These are phyloP conservation scores for Neurospora terricola DNA, from an alignment of 495 filamentous ascomycete species.

Conservation along the genomic window DNA sequence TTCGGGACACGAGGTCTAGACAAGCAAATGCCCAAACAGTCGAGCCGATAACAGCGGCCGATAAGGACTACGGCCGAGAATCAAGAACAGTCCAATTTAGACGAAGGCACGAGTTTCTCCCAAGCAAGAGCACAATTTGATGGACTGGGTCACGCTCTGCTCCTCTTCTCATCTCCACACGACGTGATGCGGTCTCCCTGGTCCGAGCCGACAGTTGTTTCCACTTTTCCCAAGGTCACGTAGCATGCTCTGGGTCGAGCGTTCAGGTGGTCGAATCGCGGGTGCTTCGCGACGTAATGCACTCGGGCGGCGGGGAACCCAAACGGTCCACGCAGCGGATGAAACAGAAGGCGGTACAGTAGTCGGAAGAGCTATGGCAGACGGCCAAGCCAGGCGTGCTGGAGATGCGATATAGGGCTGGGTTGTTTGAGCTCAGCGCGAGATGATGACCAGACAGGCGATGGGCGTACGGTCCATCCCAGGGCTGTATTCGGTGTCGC, in stretches of 20 bases:
- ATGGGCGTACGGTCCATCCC: not conserved
- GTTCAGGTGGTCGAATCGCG: not conserved
- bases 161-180: constrained; percentile 2
- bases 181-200: not conserved
- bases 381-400: not conserved
- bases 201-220: not conserved
- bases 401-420: not conserved
- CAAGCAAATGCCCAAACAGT: not conserved
- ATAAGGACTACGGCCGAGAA: not conserved
- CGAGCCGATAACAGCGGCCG: not conserved
- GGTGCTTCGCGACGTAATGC: constrained; percentile 7
- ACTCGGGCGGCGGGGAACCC: not conserved
- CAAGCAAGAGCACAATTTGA: not conserved
- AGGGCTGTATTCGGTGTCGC: not conserved
- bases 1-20: not conserved
- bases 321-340: not conserved
- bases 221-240: not conserved
- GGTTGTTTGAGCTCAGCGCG: not conserved
- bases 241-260: constrained; percentile 2
- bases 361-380: not conserved
- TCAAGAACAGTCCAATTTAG: not conserved
- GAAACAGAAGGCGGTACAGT: not conserved
- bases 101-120: not conserved
- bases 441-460: not conserved
- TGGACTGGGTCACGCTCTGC: not conserved